Conservation (phyloP, 23 red algal species). For the Gracilariopsis chorda region DNA sequence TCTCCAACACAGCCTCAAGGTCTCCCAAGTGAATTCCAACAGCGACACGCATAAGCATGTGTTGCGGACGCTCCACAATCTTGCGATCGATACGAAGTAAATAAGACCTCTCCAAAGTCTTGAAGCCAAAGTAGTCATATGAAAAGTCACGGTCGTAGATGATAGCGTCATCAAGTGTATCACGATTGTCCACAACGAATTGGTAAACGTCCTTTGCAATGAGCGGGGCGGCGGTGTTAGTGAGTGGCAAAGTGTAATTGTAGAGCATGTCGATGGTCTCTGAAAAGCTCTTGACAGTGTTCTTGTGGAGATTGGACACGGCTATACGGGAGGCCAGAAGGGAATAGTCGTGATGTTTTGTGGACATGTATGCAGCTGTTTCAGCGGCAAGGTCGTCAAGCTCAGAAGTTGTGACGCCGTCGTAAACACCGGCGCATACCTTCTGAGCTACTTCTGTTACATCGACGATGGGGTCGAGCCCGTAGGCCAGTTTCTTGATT, state of each 20-base stretch:
- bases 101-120: conserved; percentile 98
- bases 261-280: conserved; percentile 66
- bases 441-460: conserved; percentile 98
- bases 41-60: conserved; percentile 97
- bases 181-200: conserved; percentile 80
- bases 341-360: conserved; percentile 97
- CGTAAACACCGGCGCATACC: conserved; percentile 94
- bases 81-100: conserved; percentile 89
- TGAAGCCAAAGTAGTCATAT: conserved; percentile 99
- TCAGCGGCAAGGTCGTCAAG: conserved; percentile 98
- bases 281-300: conserved; percentile 91
- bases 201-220: conserved; percentile 69
- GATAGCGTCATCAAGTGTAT: conserved; percentile 82
- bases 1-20: conserved; percentile 82
- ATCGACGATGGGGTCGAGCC: conserved; percentile 94
- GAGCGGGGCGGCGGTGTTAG: conserved; percentile 69
- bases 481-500: conserved; percentile 97
- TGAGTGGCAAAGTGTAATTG: conserved; percentile 69
- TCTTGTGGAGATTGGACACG: conserved; percentile 98
- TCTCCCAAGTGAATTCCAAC: conserved; percentile 94
- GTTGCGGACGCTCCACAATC: conserved; percentile 97
- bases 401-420: conserved; percentile 96
- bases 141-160: conserved; percentile 99
- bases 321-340: conserved; percentile 95
- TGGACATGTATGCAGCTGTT: conserved; percentile 98